Percentiles rank a stretch among this genome's conserved stretches.
These are phyloP conservation scores for Pyronema omphalodes DNA, from an alignment of 495 filamentous ascomycete genomes.

Conservation along the genomic window DNA sequence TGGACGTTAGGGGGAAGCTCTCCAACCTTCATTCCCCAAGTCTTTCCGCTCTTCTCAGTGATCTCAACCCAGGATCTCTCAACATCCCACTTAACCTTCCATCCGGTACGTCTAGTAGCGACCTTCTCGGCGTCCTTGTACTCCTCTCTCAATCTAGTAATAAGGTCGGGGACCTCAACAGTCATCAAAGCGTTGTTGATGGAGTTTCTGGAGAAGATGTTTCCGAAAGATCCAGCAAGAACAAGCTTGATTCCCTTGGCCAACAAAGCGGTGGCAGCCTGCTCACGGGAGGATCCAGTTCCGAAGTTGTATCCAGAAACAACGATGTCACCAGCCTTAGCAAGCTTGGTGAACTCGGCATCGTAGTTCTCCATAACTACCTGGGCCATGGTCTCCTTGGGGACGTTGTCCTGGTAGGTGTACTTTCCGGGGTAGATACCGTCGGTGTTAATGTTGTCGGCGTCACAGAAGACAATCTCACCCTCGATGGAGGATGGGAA, in stretches of 20 bases:
- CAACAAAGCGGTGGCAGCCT: conserved; percentile 76
- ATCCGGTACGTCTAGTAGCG: conserved; percentile 71
- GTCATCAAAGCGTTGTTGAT: conserved; percentile 88
- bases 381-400: conserved; percentile 58
- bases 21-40: conserved; percentile 67
- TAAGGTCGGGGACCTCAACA: conserved; percentile 58
- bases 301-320: conserved; percentile 86
- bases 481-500: conserved; percentile 48
- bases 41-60: conserved; percentile 30
- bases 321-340: conserved; percentile 53
- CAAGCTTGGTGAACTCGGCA: conserved; percentile 38
- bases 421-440: conserved; percentile 80
- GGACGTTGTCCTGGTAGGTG: conserved; percentile 75
- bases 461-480: conserved; percentile 52
- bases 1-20: conserved; percentile 80
- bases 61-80: conserved; percentile 47
- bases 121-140: conserved; percentile 37
- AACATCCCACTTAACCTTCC: conserved; percentile 79
- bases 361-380: conserved; percentile 95
- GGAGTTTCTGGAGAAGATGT: conserved; percentile 73
- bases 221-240: conserved; percentile 69
- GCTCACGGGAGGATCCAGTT: conserved; percentile 63
- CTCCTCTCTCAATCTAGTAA: conserved; percentile 46
- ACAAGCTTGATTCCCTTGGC: conserved; percentile 74
- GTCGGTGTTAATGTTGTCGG: conserved; percentile 61